These are phyloP conservation scores for Priceomyces fermenticarens DNA, from an alignment of 805 yeast species.

Conservation along the genomic window DNA sequence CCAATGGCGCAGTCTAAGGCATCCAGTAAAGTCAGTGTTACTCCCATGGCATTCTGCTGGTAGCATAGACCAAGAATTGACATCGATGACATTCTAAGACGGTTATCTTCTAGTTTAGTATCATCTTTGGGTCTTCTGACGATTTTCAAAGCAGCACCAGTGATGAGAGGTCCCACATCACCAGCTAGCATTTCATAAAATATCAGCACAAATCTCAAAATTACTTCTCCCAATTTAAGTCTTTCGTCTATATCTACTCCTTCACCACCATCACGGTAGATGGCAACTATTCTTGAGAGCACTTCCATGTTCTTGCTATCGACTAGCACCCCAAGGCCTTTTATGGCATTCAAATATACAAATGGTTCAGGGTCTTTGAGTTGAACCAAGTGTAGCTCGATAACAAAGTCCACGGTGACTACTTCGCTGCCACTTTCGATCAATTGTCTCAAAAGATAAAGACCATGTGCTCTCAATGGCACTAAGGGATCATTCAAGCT, in stretches of 20 bases:
- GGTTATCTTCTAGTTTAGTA: constrained; percentile 45
- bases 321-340: constrained; percentile 66
- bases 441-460: constrained; percentile 59
- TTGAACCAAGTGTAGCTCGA: constrained; percentile 60
- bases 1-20: constrained; percentile 78
- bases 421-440: constrained; percentile 49
- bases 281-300: constrained; percentile 31
- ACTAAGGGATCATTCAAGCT: constrained; percentile 73
- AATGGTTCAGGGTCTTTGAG: constrained; percentile 81
- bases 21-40: constrained; percentile 47
- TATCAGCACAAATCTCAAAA: constrained; percentile 54
- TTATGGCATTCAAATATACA: constrained; percentile 79
- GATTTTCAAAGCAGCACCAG: constrained; percentile 39
- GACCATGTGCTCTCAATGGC: constrained; percentile 86
- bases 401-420: constrained; percentile 49
- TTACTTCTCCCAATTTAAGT: constrained; percentile 80
- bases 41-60: constrained; percentile 53
- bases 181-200: constrained; percentile 51
- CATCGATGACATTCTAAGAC: constrained; percentile 81
- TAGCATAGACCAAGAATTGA: constrained; percentile 76
- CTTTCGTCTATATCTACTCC: constrained; percentile 54
- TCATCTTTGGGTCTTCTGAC: constrained; percentile 25
- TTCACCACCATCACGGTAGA: constrained; percentile 30
- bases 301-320: constrained; percentile 38
- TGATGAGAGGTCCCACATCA: constrained; percentile 37